phyloP scores from a whole-genome alignment of 2,329 filamentous ascomycete genomes.

The Malbranchea cinnamomea region DNA sequence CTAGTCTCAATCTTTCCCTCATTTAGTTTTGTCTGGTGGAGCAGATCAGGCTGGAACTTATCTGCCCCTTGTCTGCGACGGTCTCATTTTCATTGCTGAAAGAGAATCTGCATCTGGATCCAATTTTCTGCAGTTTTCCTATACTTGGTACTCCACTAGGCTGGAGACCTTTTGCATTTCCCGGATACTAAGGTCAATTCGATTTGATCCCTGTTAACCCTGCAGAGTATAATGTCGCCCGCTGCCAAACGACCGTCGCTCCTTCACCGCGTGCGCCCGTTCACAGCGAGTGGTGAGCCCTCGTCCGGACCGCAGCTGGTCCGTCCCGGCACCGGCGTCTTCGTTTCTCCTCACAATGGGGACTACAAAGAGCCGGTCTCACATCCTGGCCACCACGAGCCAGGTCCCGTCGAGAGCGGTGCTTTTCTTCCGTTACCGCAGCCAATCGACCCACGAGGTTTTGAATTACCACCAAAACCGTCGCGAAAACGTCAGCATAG shows the following conservation, averaged over 20 bases:
- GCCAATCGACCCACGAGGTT: neutral
- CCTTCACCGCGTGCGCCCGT: constrained; percentile 22
- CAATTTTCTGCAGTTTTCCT: too few relatives aligned
- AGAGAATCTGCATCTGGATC: too few relatives aligned
- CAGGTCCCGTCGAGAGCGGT: neutral
- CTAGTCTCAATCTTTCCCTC: neutral
- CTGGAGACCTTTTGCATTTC: too few relatives aligned
- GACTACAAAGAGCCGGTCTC: constrained; percentile 7
- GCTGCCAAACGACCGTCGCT: constrained; percentile 20
- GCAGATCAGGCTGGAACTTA: too few relatives aligned
- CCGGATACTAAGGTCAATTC: too few relatives aligned
- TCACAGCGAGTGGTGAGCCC: constrained; percentile 18
- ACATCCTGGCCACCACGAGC: constrained; percentile 7
- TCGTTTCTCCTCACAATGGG: constrained; percentile 7
- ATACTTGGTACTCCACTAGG: too few relatives aligned
- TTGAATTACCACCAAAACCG: neutral
- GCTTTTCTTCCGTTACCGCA: neutral
- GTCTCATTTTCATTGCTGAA: too few relatives aligned
- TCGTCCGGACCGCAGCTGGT: constrained; percentile 2
- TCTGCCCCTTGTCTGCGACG: too few relatives aligned
- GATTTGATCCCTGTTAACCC: too few relatives aligned
- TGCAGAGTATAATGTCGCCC: too few relatives aligned
- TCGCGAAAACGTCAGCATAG: constrained; percentile 10
- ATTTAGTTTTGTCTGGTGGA: too few relatives aligned
- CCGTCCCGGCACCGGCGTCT: constrained; percentile 8